Conservation (phyloP, 2,329 filamentous ascomycete species). For the Hymenoscyphus salicellus region DNA sequence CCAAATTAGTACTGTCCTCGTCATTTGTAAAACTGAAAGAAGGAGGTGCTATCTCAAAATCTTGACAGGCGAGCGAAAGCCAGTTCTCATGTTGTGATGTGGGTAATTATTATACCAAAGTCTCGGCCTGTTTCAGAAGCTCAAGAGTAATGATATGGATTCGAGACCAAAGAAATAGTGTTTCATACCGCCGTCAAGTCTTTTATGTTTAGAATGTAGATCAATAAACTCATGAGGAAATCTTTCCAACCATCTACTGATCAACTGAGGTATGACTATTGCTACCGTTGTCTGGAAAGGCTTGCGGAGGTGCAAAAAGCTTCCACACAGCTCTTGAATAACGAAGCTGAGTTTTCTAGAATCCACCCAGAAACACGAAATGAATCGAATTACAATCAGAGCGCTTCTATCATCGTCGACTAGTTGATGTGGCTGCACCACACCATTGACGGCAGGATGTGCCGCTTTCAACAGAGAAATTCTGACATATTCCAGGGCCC, state of each 20-base stretch:
- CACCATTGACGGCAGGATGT: slow-evolving; percentile 27
- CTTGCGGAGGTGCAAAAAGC: slow-evolving; percentile 64
- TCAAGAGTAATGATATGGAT: background rate
- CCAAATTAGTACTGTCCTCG: background rate
- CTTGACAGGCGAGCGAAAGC: background rate
- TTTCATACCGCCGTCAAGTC: slow-evolving; percentile 55
- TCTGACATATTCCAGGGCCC: slow-evolving; percentile 58
- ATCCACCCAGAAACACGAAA: slow-evolving; percentile 65
- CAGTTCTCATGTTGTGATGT: background rate
- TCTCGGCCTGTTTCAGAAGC: background rate
- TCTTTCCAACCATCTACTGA: slow-evolving; percentile 64
- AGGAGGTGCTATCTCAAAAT: background rate
- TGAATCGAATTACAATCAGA: slow-evolving; percentile 55
- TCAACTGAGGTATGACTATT: slow-evolving; percentile 59
- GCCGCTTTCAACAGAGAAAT: slow-evolving; percentile 36
- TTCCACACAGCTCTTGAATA: slow-evolving; percentile 64
- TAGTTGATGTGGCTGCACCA: slow-evolving; percentile 23
- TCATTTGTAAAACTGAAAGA: background rate
- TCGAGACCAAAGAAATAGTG: background rate
- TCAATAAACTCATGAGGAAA: slow-evolving; percentile 63
- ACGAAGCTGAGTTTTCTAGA: slow-evolving; percentile 57
- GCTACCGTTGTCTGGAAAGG: slow-evolving; percentile 62
- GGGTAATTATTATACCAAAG: background rate
- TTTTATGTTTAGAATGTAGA: slow-evolving; percentile 57
- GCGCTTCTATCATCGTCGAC: slow-evolving; percentile 38